Evolutionary conservation across 2,329 filamentous ascomycete species (phyloP).

Genomic region (Hirsutella minnesotensis): DNA sequence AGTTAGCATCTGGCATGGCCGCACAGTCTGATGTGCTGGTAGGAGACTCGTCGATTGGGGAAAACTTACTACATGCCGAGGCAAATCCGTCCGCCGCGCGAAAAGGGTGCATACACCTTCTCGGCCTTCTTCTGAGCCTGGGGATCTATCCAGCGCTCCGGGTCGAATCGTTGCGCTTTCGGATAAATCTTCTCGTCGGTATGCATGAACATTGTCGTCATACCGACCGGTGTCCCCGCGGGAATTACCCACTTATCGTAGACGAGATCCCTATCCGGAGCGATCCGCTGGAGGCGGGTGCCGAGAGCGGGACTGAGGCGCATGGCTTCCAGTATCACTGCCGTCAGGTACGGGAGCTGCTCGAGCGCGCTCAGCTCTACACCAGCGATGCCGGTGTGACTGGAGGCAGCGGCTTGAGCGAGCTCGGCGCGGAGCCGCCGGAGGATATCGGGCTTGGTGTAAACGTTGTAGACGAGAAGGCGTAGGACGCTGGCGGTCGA

Average conservation of each 20-base stretch:
- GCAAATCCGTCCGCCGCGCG: neutral
- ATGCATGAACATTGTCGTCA: slow-evolving; percentile 19
- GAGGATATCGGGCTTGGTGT: slow-evolving; percentile 17
- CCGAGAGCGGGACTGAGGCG: slow-evolving; percentile 26
- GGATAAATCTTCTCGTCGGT: slow-evolving; percentile 13
- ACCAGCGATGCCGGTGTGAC: neutral
- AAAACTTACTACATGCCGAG: neutral
- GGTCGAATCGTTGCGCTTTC: slow-evolving; percentile 10
- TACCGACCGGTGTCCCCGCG: slow-evolving; percentile 19
- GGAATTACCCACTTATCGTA: slow-evolving; percentile 18
- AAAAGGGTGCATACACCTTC: neutral
- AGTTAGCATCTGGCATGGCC: neutral
- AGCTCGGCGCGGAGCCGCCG: slow-evolving; percentile 21
- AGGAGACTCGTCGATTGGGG: neutral
- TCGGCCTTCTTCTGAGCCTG: neutral
- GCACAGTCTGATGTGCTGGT: neutral
- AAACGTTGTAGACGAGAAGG: slow-evolving; percentile 8
- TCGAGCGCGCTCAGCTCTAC: slow-evolving; percentile 14
- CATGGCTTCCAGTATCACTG: slow-evolving; percentile 23
- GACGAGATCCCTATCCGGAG: slow-evolving; percentile 11
- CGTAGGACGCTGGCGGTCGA: slow-evolving; percentile 9
- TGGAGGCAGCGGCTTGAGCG: neutral
- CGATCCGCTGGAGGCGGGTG: slow-evolving; percentile 14
- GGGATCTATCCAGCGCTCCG: slow-evolving; percentile 13
- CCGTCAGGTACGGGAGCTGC: slow-evolving; percentile 24